A percentile compares a stretch with the other conserved stretches of the same genome.
Conservation (phyloP, 768 basidiomycete genomes). For the Mycena haematopus region DNA sequence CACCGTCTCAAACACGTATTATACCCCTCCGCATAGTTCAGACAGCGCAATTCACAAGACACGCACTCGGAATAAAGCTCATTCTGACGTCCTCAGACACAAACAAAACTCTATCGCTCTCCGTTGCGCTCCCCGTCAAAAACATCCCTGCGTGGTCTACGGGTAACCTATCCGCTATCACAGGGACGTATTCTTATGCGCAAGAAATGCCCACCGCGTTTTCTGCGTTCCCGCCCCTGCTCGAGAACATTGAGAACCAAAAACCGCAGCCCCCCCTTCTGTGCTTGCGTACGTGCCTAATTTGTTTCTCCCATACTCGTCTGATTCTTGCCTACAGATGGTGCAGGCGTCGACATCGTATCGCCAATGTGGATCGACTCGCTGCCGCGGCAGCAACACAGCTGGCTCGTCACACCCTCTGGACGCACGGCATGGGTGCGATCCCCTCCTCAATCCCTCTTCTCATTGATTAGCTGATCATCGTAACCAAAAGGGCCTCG, state of each 20-base stretch:
- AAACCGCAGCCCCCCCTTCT: slow-evolving; percentile 57
- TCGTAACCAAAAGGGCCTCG: slow-evolving; percentile 65
- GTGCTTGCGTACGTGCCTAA: slow-evolving; percentile 61
- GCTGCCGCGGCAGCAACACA: slow-evolving; percentile 60
- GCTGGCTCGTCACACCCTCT: slow-evolving; percentile 84
- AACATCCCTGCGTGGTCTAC: slow-evolving; percentile 52
- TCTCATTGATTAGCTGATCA: background rate
- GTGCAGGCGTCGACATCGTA: slow-evolving; percentile 83
- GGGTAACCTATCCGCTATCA: slow-evolving; percentile 46
- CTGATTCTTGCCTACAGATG: slow-evolving; percentile 55
- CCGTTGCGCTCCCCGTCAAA: slow-evolving; percentile 48
- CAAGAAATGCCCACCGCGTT: slow-evolving; percentile 63
- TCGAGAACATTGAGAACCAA: slow-evolving; percentile 33
- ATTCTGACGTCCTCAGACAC: slow-evolving; percentile 40
- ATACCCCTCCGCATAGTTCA: slow-evolving; percentile 61
- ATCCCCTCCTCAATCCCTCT: background rate
- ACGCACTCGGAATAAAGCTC: slow-evolving; percentile 47
- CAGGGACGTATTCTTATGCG: slow-evolving; percentile 65
- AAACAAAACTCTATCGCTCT: slow-evolving; percentile 34
- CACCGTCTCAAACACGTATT: slow-evolving; percentile 67
- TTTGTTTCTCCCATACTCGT: background rate
- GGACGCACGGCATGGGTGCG: slow-evolving; percentile 85
- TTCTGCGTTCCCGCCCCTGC: slow-evolving; percentile 59
- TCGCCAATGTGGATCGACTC: slow-evolving; percentile 66
- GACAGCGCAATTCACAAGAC: slow-evolving; percentile 39